Evolutionary conservation across 257 asterid species (phyloP).

Genomic region (Verbascum thapsus): DNA sequence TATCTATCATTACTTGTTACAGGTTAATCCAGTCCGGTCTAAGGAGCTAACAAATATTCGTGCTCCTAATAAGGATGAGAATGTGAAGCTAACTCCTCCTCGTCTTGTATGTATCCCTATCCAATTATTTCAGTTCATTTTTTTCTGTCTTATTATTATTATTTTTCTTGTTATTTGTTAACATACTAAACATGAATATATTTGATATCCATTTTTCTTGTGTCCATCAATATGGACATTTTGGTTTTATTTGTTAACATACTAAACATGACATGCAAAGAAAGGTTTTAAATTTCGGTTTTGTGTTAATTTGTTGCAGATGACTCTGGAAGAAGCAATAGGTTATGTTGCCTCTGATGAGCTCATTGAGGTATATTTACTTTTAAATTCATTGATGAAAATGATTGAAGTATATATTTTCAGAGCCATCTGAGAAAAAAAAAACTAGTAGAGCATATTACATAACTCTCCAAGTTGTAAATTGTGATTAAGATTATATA

Average conservation of each 20-base stretch:
- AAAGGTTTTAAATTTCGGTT: slow-evolving; percentile 3
- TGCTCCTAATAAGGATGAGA: slow-evolving; percentile 90
- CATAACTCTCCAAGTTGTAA: too few relatives aligned
- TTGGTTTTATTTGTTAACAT: neutral
- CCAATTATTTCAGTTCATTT: neutral
- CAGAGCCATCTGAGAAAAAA: neutral
- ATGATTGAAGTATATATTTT: too few relatives aligned
- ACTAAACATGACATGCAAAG: neutral
- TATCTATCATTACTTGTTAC: slow-evolving; percentile 29
- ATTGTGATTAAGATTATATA: too few relatives aligned
- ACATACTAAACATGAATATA: neutral
- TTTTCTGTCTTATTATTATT: neutral
- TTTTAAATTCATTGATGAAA: neutral
- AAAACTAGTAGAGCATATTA: neutral
- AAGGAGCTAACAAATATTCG: slow-evolving; percentile 88
- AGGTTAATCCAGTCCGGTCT: slow-evolving; percentile 87
- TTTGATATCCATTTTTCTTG: too few relatives aligned
- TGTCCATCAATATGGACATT: too few relatives aligned
- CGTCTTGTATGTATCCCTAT: slow-evolving; percentile 68
- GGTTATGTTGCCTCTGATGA: slow-evolving; percentile 97
- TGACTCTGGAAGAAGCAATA: slow-evolving; percentile 94
- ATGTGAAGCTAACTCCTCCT: slow-evolving; percentile 92
- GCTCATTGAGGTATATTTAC: slow-evolving; percentile 80
- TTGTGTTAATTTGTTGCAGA: slow-evolving; percentile 48
- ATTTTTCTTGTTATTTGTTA: too few relatives aligned